Evolutionary conservation across 2,329 filamentous ascomycete genomes (phyloP), one percentile per base, ranked within the genome.

Genomic region (Cladosporium phlei): DNA sequence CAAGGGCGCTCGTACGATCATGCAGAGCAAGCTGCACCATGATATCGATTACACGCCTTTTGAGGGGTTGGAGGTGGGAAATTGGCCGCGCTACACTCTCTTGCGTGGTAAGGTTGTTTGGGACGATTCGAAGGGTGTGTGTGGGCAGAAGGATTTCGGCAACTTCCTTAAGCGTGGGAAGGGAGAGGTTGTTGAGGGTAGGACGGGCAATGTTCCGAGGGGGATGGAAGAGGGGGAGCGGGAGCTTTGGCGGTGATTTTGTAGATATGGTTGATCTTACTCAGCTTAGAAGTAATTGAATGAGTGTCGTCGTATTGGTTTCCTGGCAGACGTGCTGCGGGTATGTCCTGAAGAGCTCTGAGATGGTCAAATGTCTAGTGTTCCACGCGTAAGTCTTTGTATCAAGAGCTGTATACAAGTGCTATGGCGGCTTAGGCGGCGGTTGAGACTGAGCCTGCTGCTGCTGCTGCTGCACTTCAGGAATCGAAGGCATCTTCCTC

Each of bases 41-140:
- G 70, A 77, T 50, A 73, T 80, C 2, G 79, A 83, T 55, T 81
- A 83, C 55, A 81, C 79, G 7, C 79, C 79, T 0, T 83, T 76
- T 54, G 79, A 83, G 58, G 78, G 79, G 0, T 69, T 68, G 38
- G 64, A 57, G n/a, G 56, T 83, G 30, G 69, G 68, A 21, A 78
- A 83, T 48, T 83, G 80, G 79, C 79, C 79, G 9, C 68, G 79
- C 16, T 82, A 76, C 56, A 82, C 78, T 0, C 67, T 83, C 6
- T 52, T 84, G 32, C 63, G 80, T 46, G 80, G 80, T 0, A 63
- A 75, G 50, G 69, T 83, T 0, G 74, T 81, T 1, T 83, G 75
- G 77, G 29, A 40, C 5, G 45, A 39, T 33, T 75, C 78, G 11
- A 63, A 68, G n/a, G 75, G 77, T 1, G 35, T 77, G 29, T 32